These are phyloP conservation scores for Punica granatum DNA, from an alignment of 345 rosid species.

Conservation along the genomic window DNA sequence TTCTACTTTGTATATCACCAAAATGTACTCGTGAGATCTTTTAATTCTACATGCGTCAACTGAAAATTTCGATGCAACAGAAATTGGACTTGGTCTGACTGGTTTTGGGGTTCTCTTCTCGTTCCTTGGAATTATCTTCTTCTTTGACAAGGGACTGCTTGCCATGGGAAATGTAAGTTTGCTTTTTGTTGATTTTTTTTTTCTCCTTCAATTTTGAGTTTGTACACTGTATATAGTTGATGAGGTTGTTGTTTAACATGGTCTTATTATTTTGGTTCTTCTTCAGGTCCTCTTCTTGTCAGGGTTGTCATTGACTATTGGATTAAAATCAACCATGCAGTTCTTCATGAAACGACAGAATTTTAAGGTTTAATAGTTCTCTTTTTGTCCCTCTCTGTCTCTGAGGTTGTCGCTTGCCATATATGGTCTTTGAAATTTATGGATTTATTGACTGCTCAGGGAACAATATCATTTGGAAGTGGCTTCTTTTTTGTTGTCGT, in stretches of 20 bases:
- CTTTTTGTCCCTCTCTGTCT: not conserved
- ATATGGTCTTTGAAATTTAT: constrained; percentile 2
- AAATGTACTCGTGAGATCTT: not conserved
- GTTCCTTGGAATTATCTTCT: constrained; percentile 74
- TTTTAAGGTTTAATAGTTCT: constrained; percentile 45
- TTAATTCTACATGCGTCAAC: not conserved
- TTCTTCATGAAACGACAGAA: constrained; percentile 80
- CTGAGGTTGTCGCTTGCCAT: not conserved
- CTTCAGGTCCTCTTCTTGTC: constrained; percentile 78
- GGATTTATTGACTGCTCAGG: constrained; percentile 32
- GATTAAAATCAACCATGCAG: constrained; percentile 83
- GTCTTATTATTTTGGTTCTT: constrained; percentile 4
- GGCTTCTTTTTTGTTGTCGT: constrained; percentile 87
- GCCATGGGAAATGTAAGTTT: constrained; percentile 97
- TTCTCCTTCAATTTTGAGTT: not conserved
- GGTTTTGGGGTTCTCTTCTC: constrained; percentile 93
- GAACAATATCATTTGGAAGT: constrained; percentile 80
- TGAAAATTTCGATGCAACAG: constrained; percentile 21
- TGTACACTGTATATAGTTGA: not conserved
- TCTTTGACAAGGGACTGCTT: constrained; percentile 91
- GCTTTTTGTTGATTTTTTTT: not conserved
- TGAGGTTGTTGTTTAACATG: not conserved
- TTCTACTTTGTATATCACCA: not conserved
- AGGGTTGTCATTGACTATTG: constrained; percentile 91
- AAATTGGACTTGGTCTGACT: constrained; percentile 91